These are phyloP conservation scores for Gypsophila paniculata DNA, from an alignment of 179 eudicot species.

Conservation along the genomic window DNA sequence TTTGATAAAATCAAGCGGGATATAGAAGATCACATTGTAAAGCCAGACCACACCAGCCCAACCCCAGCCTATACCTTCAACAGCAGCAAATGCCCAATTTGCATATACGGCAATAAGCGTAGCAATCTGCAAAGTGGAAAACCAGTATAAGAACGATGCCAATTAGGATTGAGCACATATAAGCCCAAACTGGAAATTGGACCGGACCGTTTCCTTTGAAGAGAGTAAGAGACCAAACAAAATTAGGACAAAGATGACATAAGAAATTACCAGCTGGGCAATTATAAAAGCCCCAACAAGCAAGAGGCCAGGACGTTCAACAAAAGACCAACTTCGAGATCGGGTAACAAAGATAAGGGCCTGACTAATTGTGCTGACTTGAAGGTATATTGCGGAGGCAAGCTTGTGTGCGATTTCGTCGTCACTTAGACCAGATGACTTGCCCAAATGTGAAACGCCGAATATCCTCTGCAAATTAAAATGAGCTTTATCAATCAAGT, in stretches of 20 bases:
- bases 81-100: constrained; percentile 81
- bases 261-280: constrained; percentile 67
- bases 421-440: constrained; percentile 44
- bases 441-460: constrained; percentile 70
- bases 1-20: constrained; percentile 81
- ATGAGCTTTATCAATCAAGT: constrained; percentile 8
- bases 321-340: constrained; percentile 84
- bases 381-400: constrained; percentile 87
- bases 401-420: constrained; percentile 48
- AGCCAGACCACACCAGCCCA: constrained; percentile 98
- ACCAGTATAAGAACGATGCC: neutral
- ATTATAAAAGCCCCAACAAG: constrained; percentile 65
- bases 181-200: neutral
- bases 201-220: too few species aligned
- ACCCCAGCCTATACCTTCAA: constrained; percentile 95
- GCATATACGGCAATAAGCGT: constrained; percentile 90
- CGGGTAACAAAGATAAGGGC: constrained; percentile 91
- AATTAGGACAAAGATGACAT: neutral
- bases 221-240: too few species aligned
- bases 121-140: constrained; percentile 51
- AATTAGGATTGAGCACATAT: neutral
- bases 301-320: constrained; percentile 80
- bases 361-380: constrained; percentile 93
- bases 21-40: constrained; percentile 59
- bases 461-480: constrained; percentile 49